Evolutionary conservation across 192 early-diverging fungal species (phyloP).

Genomic region (Physocladia obscura): DNA sequence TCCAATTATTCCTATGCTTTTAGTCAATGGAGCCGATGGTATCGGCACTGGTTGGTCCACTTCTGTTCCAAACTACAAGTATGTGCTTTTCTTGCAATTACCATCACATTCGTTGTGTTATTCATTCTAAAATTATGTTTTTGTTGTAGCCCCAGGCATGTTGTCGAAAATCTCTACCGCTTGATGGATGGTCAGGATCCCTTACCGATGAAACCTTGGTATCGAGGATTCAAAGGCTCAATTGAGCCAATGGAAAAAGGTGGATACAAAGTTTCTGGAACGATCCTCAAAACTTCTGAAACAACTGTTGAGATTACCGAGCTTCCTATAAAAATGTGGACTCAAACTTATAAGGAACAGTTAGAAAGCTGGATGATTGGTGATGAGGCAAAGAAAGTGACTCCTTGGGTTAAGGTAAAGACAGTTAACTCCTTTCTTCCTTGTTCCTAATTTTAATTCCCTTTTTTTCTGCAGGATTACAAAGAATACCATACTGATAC

Average conservation of each 20-base stretch:
- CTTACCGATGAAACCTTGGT: conserved; percentile 86
- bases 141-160: conserved; percentile 77
- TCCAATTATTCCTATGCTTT: conserved; percentile 89
- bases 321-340: conserved; percentile 87
- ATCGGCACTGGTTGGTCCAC: conserved; percentile 86
- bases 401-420: conserved; percentile 39
- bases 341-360: conserved; percentile 80
- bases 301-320: conserved; percentile 84
- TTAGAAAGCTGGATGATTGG: conserved; percentile 75
- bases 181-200: conserved; percentile 75
- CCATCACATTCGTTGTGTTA: neutral
- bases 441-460: neutral
- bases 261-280: conserved; percentile 66
- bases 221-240: conserved; percentile 82
- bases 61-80: conserved; percentile 64
- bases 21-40: conserved; percentile 91
- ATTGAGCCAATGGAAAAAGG: conserved; percentile 63
- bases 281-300: conserved; percentile 67
- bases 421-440: conserved; percentile 20
- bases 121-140: neutral
- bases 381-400: conserved; percentile 47
- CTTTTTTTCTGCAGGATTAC: conserved; percentile 50
- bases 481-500: conserved; percentile 72
- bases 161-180: conserved; percentile 80
- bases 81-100: neutral